A percentile compares a stretch with the other conserved stretches of the same genome.
phyloP scores from a whole-genome alignment of 306 rosid species.

The Glycine latifolia region DNA sequence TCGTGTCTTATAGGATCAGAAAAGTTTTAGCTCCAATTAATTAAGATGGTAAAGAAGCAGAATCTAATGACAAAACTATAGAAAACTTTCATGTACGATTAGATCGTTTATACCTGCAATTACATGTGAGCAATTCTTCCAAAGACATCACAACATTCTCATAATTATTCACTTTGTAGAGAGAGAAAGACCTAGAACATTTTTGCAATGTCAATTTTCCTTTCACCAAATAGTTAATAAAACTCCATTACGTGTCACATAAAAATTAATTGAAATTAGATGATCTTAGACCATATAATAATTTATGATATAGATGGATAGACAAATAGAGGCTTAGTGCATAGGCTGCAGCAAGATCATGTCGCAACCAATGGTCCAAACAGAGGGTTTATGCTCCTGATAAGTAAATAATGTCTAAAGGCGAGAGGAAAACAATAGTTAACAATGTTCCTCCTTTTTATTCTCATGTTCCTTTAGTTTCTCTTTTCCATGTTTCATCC shows the following conservation, averaged over 20 bases:
- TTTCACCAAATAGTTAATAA: constrained; percentile 23
- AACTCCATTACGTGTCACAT: neutral
- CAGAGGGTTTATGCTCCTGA: constrained; percentile 70
- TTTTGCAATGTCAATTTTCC: constrained; percentile 34
- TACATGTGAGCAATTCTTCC: constrained; percentile 26
- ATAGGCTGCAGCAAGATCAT: constrained; percentile 89
- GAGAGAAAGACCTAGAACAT: neutral
- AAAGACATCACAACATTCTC: constrained; percentile 22
- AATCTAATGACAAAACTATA: constrained; percentile 28
- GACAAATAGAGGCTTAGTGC: constrained; percentile 58
- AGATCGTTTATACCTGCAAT: constrained; percentile 21
- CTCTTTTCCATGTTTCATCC: constrained; percentile 47
- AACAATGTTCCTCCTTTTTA: constrained; percentile 48
- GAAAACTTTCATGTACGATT: constrained; percentile 2
- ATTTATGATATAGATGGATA: neutral
- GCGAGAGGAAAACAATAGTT: constrained; percentile 51
- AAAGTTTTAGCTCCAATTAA: neutral
- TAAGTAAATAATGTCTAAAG: constrained; percentile 50
- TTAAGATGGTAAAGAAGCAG: constrained; percentile 17
- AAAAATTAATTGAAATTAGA: neutral
- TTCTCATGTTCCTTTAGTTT: constrained; percentile 43
- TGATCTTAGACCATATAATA: neutral
- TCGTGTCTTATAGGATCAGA: neutral
- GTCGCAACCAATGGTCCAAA: constrained; percentile 92
- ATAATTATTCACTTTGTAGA: constrained; percentile 10